Percentiles rank a stretch among this genome's conserved stretches.
These are phyloP conservation scores for Carex parvula DNA, from an alignment of 176 grass and related monocot genomes.

Conservation along the genomic window DNA sequence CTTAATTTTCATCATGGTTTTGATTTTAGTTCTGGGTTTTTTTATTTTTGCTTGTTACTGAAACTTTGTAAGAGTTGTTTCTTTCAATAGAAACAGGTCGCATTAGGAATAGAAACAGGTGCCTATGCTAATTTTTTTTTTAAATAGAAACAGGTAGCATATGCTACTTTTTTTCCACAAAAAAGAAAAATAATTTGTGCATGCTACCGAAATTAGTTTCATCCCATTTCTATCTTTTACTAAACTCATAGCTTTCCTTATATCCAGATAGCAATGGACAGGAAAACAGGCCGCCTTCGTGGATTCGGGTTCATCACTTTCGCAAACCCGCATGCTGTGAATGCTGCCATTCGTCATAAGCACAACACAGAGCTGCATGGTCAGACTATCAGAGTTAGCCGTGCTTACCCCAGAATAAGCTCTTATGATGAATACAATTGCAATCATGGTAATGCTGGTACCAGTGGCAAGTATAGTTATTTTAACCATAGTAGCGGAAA, in stretches of 20 bases:
- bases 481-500: not conserved
- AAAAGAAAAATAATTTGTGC: not conserved
- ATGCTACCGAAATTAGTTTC: not conserved
- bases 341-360: constrained; percentile 65
- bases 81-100: no score
- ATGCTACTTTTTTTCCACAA: no score
- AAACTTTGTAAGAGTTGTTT: no score
- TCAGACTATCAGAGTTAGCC: constrained; percentile 66
- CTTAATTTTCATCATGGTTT: no score
- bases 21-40: no score
- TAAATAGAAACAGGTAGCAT: no score
- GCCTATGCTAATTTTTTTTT: no score
- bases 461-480: not conserved
- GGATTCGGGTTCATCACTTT: constrained; percentile 92
- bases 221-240: not conserved
- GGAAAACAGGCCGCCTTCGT: constrained; percentile 60
- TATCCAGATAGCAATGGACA: constrained; percentile 74
- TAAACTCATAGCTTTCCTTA: constrained; percentile 7
- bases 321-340: constrained; percentile 47
- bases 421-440: constrained; percentile 49
- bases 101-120: no score
- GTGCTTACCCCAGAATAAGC: constrained; percentile 62
- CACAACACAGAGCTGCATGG: constrained; percentile 61
- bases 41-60: no score
- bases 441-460: constrained; percentile 36